Percentiles rank a stretch among this genome's conserved stretches.
Evolutionary conservation across 768 basidiomycete species (phyloP).

Genomic region (Mycena olivaceomarginata): DNA sequence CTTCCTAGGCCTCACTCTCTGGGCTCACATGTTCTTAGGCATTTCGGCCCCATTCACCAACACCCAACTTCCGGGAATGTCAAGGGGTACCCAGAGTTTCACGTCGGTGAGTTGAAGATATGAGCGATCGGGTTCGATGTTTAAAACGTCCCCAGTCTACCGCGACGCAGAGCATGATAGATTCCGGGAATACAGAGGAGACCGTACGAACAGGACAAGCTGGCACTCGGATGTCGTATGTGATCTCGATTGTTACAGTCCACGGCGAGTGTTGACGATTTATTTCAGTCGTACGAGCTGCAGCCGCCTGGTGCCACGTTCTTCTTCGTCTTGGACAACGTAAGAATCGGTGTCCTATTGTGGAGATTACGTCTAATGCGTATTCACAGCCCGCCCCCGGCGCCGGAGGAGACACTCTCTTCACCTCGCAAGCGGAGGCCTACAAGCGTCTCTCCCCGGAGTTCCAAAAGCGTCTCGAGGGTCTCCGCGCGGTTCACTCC

Average conservation of each 20-base stretch:
- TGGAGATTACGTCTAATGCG: neutral
- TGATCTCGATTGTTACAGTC: conserved; percentile 2
- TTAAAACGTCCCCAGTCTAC: conserved; percentile 60
- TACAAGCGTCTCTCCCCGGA: conserved; percentile 76
- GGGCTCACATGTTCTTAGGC: conserved; percentile 45
- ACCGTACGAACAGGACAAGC: conserved; percentile 62
- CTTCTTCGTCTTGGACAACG: conserved; percentile 73
- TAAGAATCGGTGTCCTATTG: conserved; percentile 19
- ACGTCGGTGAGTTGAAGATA: conserved; percentile 59
- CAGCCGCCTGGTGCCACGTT: conserved; percentile 74
- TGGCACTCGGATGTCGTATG: conserved; percentile 77
- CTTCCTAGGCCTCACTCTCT: too few relatives aligned
- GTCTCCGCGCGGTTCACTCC: conserved; percentile 73
- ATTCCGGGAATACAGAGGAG: conserved; percentile 66
- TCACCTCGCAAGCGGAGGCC: conserved; percentile 75
- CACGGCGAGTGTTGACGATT: neutral
- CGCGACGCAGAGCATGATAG: conserved; percentile 65
- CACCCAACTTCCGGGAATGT: conserved; percentile 72
- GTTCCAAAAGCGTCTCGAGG: conserved; percentile 75
- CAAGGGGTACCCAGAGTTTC: conserved; percentile 75
- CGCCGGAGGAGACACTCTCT: conserved; percentile 71
- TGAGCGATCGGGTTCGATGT: neutral
- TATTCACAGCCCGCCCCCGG: conserved; percentile 54
- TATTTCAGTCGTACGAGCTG: conserved; percentile 68
- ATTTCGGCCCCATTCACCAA: conserved; percentile 67